These are phyloP conservation scores for Xylaria sp. DNA, from an alignment of 2,329 filamentous ascomycete genomes.

Conservation along the genomic window DNA sequence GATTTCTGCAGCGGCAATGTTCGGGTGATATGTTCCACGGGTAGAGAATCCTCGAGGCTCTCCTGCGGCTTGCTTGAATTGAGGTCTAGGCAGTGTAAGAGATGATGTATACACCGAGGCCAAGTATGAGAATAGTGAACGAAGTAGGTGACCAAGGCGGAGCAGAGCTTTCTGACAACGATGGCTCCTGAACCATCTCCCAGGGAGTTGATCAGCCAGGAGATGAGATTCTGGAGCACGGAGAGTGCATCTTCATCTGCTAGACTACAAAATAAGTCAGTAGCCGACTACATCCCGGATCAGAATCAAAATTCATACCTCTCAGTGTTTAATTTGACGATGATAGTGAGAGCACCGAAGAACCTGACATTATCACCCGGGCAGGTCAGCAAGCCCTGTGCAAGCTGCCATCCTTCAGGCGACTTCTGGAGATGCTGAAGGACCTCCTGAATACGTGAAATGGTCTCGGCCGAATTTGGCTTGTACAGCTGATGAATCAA, in stretches of 20 bases:
- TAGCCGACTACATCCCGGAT: neutral
- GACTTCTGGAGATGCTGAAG: slow-evolving; percentile 80
- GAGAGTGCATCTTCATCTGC: slow-evolving; percentile 59
- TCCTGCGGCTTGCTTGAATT: slow-evolving; percentile 52
- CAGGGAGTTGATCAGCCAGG: slow-evolving; percentile 63
- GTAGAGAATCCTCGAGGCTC: slow-evolving; percentile 46
- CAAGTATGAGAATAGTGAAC: slow-evolving; percentile 70
- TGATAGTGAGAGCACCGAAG: slow-evolving; percentile 90
- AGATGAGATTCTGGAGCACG: slow-evolving; percentile 62
- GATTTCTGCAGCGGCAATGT: slow-evolving; percentile 54
- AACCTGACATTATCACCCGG: slow-evolving; percentile 79
- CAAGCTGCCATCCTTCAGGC: slow-evolving; percentile 81
- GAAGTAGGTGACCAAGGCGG: slow-evolving; percentile 76
- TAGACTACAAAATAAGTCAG: slow-evolving; percentile 47
- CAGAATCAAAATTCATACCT: slow-evolving; percentile 55
- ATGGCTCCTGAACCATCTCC: slow-evolving; percentile 57
- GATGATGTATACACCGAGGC: slow-evolving; percentile 65
- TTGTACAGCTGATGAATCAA: slow-evolving; percentile 58
- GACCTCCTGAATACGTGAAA: slow-evolving; percentile 65
- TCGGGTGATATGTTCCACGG: slow-evolving; percentile 48
- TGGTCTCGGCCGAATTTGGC: slow-evolving; percentile 51
- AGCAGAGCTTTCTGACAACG: slow-evolving; percentile 74
- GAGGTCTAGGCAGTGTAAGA: slow-evolving; percentile 61
- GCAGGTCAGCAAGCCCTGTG: slow-evolving; percentile 71
- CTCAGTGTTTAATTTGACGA: slow-evolving; percentile 92